Evolutionary conservation across 2,329 filamentous ascomycete genomes (phyloP).

Genomic region (Botryotinia calthae): DNA sequence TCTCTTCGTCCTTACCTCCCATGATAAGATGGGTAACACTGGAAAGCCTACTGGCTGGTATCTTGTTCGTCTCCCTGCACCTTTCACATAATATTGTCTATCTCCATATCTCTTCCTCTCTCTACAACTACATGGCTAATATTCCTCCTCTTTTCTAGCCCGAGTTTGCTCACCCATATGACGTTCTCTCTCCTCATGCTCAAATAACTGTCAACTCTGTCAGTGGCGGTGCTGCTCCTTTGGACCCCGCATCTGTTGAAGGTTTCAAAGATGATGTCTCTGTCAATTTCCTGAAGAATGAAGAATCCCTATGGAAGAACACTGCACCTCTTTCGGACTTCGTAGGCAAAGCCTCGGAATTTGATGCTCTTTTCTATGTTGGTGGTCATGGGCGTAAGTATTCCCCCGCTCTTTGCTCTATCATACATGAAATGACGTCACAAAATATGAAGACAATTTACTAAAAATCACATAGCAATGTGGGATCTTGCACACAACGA

Average conservation of each 20-base stretch:
- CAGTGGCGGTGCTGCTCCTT: constrained; percentile 44
- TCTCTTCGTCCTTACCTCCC: constrained; percentile 52
- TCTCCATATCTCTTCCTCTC: not conserved
- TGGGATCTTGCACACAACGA: constrained; percentile 50
- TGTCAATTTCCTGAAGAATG: constrained; percentile 45
- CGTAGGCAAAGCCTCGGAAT: constrained; percentile 48
- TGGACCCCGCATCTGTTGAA: constrained; percentile 47
- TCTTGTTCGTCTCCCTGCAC: constrained; percentile 40
- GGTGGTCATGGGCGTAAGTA: constrained; percentile 56
- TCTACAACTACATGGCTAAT: constrained; percentile 8
- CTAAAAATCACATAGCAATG: constrained; percentile 29
- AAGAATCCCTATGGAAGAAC: constrained; percentile 51
- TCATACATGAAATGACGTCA: not conserved
- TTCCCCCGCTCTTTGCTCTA: not conserved
- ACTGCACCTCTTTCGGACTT: constrained; percentile 50
- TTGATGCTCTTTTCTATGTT: constrained; percentile 57
- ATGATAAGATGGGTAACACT: constrained; percentile 33
- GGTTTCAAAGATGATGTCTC: constrained; percentile 44
- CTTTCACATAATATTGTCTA: too few relatives aligned
- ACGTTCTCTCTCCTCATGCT: constrained; percentile 43
- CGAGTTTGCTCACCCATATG: constrained; percentile 49
- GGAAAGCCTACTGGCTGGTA: constrained; percentile 53
- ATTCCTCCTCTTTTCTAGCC: constrained; percentile 40
- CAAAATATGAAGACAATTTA: not conserved
- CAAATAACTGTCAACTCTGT: constrained; percentile 47